These are phyloP conservation scores for Malbranchea zuffiana DNA, from an alignment of 2,329 filamentous ascomycete genomes.

Conservation along the genomic window DNA sequence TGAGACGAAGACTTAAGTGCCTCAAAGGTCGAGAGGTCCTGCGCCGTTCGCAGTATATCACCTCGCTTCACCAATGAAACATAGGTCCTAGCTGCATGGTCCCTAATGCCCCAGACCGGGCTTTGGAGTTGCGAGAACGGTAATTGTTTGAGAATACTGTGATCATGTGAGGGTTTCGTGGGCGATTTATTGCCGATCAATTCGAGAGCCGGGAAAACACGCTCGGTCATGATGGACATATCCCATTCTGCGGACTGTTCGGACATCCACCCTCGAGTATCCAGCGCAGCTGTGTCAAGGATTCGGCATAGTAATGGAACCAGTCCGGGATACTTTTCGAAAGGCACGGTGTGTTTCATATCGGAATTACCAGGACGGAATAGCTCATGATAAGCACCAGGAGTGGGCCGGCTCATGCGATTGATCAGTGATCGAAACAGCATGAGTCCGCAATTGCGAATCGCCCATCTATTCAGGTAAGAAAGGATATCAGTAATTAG, in stretches of 20 bases:
- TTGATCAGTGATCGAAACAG: constrained; percentile 75
- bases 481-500: not conserved
- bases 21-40: constrained; percentile 17
- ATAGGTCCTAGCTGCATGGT: constrained; percentile 37
- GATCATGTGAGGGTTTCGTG: constrained; percentile 23
- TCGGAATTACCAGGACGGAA: constrained; percentile 27
- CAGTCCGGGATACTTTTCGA: constrained; percentile 32
- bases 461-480: constrained; percentile 58
- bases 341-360: constrained; percentile 30
- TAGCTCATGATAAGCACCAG: constrained; percentile 25
- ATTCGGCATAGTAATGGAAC: constrained; percentile 28
- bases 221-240: constrained; percentile 30
- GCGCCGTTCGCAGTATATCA: constrained; percentile 24
- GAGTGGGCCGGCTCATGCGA: constrained; percentile 41
- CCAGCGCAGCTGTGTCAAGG: constrained; percentile 15
- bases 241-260: constrained; percentile 14
- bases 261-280: not conserved
- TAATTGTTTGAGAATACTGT: constrained; percentile 23
- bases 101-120: constrained; percentile 36
- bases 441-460: constrained; percentile 85
- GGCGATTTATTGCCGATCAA: constrained; percentile 36
- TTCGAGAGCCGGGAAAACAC: constrained; percentile 37
- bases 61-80: constrained; percentile 27
- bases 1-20: constrained; percentile 17
- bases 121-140: constrained; percentile 32